phyloP scores from a whole-genome alignment of 768 basidiomycete species.

The Tubosaeta sp. region DNA sequence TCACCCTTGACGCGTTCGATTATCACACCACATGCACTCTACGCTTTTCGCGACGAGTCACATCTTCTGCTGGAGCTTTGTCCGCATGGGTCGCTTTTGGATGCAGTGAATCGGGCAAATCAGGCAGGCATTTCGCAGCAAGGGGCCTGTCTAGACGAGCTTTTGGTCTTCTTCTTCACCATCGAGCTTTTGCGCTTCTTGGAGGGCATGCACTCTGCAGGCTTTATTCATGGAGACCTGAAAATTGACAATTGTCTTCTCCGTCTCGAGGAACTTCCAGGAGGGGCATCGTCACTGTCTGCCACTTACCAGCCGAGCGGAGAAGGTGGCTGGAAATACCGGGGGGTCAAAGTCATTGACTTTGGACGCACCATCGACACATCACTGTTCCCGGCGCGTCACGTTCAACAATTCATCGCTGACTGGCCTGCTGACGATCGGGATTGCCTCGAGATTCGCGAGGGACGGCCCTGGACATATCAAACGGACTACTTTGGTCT shows the following conservation, averaged over 20 bases:
- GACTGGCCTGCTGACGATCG: constrained; percentile 88
- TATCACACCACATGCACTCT: constrained; percentile 73
- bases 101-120: constrained; percentile 83
- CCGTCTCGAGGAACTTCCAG: constrained; percentile 79
- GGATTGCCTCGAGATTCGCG: constrained; percentile 89
- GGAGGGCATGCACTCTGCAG: constrained; percentile 73
- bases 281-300: constrained; percentile 66
- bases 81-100: constrained; percentile 87
- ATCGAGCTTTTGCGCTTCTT: constrained; percentile 82
- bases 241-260: constrained; percentile 99
- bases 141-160: constrained; percentile 83
- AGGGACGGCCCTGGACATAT: constrained; percentile 84
- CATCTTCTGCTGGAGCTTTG: constrained; percentile 86
- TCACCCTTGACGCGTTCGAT: constrained; percentile 58
- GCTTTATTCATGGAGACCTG: constrained; percentile 96
- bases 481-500: constrained; percentile 98
- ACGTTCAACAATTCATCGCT: constrained; percentile 72
- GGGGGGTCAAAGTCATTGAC: constrained; percentile 92
- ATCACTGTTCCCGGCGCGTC: constrained; percentile 60
- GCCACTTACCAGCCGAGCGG: constrained; percentile 74
- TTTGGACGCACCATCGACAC: constrained; percentile 96
- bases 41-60: constrained; percentile 84
- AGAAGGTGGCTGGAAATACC: constrained; percentile 77
- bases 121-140: constrained; percentile 73
- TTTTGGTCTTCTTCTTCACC: constrained; percentile 92